These are phyloP conservation scores for Colletotrichum cereale DNA, from an alignment of 2,329 filamentous ascomycete genomes.

Conservation along the genomic window DNA sequence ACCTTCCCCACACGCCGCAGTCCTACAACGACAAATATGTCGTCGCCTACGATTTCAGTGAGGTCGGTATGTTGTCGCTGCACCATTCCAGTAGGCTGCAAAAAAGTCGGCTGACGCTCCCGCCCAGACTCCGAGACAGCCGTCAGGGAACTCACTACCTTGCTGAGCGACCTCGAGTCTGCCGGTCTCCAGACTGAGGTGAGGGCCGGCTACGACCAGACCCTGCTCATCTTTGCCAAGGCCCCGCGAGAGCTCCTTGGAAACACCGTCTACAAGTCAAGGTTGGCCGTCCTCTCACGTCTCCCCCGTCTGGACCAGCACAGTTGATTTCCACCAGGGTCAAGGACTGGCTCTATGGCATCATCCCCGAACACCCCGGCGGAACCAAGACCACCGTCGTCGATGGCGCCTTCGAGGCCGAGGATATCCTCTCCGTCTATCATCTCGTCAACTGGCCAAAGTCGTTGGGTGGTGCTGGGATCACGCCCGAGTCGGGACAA, in stretches of 20 bases:
- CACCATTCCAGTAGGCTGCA: not conserved
- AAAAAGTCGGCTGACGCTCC: not conserved
- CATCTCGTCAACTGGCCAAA: conserved; percentile 73
- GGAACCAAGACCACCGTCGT: conserved; percentile 64
- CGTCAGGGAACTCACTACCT: conserved; percentile 51
- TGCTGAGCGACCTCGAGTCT: conserved; percentile 70
- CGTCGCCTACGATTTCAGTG: conserved; percentile 53
- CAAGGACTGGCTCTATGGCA: conserved; percentile 81
- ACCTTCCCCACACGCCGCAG: conserved; percentile 34
- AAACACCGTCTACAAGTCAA: conserved; percentile 75
- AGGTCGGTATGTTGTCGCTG: conserved; percentile 47
- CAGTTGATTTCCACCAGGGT: conserved; percentile 60
- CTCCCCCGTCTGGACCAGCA: not conserved
- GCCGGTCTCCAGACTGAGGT: conserved; percentile 78
- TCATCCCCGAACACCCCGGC: conserved; percentile 73
- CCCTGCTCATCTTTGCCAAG: conserved; percentile 75
- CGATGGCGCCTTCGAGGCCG: conserved; percentile 68
- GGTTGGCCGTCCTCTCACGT: conserved; percentile 54
- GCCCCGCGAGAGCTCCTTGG: conserved; percentile 73
- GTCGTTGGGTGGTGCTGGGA: conserved; percentile 71
- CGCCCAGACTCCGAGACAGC: conserved; percentile 51
- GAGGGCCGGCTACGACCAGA: conserved; percentile 76
- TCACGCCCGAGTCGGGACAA: conserved; percentile 68
- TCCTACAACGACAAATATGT: conserved; percentile 56
- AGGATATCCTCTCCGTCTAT: conserved; percentile 78